Evolutionary conservation across 306 rosid genomes (phyloP).

Genomic region (Gynostemma pentaphyllum): DNA sequence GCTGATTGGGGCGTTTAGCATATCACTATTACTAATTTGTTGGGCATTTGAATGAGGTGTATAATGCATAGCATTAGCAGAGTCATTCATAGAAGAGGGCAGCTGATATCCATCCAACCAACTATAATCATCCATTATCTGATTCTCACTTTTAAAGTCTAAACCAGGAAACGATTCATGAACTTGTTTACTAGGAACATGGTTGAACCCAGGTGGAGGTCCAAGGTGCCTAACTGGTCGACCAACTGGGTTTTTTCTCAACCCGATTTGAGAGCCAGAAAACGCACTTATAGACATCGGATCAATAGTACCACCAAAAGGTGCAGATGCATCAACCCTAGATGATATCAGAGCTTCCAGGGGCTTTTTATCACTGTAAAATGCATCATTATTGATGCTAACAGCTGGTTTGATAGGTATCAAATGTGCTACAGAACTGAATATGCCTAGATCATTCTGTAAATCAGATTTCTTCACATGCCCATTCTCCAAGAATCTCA

Average conservation of each 20-base stretch:
- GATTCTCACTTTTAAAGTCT: slow-evolving; percentile 44
- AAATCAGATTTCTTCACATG: slow-evolving; percentile 38
- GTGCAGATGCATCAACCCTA: slow-evolving; percentile 31
- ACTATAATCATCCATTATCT: slow-evolving; percentile 71
- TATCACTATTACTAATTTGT: slow-evolving; percentile 31
- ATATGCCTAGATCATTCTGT: slow-evolving; percentile 24
- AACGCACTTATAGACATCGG: slow-evolving; percentile 24
- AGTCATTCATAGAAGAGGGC: slow-evolving; percentile 43
- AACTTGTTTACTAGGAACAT: slow-evolving; percentile 41
- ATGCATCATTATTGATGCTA: slow-evolving; percentile 19
- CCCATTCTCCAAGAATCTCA: slow-evolving; percentile 62
- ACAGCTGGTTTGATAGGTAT: slow-evolving; percentile 46
- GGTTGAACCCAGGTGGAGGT: slow-evolving; percentile 93
- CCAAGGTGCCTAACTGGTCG: slow-evolving; percentile 85
- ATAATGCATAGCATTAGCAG: slow-evolving; percentile 27
- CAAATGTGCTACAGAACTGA: slow-evolving; percentile 20
- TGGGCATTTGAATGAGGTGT: slow-evolving; percentile 32
- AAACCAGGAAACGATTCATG: slow-evolving; percentile 31
- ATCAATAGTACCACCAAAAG: slow-evolving; percentile 25
- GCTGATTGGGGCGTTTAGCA: slow-evolving; percentile 35
- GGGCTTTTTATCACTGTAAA: slow-evolving; percentile 34
- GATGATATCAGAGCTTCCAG: slow-evolving; percentile 31
- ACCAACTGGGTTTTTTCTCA: slow-evolving; percentile 49
- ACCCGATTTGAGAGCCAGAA: slow-evolving; percentile 30
- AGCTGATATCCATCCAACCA: slow-evolving; percentile 98